Percentiles rank a stretch among this genome's conserved stretches.
phyloP scores from a whole-genome alignment of 306 rosid genomes.

The Carpinus fangiana region DNA sequence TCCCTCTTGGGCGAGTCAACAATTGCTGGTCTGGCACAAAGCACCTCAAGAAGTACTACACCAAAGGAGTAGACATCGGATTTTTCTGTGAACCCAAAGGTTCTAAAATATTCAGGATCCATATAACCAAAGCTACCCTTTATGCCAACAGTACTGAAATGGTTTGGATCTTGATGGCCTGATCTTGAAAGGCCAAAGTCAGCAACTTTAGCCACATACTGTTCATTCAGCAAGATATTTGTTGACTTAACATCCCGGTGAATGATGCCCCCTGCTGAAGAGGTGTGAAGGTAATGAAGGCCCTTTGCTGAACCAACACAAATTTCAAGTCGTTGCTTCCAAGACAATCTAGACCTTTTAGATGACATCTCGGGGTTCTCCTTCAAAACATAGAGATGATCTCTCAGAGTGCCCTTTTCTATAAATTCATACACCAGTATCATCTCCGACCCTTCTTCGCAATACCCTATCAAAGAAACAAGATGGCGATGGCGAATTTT shows the following conservation, averaged over 20 bases:
- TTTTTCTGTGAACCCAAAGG: constrained; percentile 50
- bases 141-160: constrained; percentile 35
- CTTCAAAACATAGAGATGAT: constrained; percentile 35
- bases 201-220: constrained; percentile 55
- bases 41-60: constrained; percentile 53
- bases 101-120: constrained; percentile 54
- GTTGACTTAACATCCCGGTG: constrained; percentile 62
- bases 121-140: constrained; percentile 61
- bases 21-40: constrained; percentile 53
- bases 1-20: constrained; percentile 30
- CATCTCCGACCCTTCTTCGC: constrained; percentile 54
- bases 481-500: constrained; percentile 57
- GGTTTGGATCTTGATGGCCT: constrained; percentile 44
- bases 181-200: constrained; percentile 59
- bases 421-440: constrained; percentile 54
- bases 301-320: constrained; percentile 60
- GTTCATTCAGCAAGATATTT: constrained; percentile 51
- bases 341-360: constrained; percentile 27
- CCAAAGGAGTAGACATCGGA: constrained; percentile 62
- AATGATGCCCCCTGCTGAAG: constrained; percentile 50
- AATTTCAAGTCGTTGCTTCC: constrained; percentile 59
- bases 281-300: constrained; percentile 57
- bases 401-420: constrained; percentile 53
- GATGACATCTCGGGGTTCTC: not conserved
- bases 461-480: constrained; percentile 53